Evolutionary conservation across 345 rosid species (phyloP), one percentile per base, ranked within the genome.

Genomic region (Aquilaria malaccensis): DNA sequence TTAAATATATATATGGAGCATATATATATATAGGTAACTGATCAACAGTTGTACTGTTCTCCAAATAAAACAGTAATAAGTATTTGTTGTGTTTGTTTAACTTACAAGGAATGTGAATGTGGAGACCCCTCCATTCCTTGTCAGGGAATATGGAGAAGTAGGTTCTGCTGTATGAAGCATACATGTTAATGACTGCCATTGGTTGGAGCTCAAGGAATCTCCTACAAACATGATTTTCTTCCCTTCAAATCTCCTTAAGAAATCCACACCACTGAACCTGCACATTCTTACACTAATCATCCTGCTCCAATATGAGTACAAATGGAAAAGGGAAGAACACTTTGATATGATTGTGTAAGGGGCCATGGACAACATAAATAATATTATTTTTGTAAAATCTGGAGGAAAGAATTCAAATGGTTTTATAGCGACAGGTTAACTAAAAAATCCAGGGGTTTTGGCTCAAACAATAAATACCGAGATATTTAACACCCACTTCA

Each of bases 191-290:
- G 88, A 80, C 31, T 73, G 76, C 81, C 81, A 83, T 62, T 74
- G 80, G 45, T 83, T 78, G 57, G 72, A 58, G 59, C 80, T 74
- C 13, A 83, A 45, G 0, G 88, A 83, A 49, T 80, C 85, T 3
- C 85, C 85, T 6, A 83, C 79, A 53, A 83, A 83, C 76, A 83
- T 45, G 15, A 83, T 63, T 60, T 60, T 77, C 77, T 78, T 83
- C 56, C 83, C 78, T 50, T 30, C 66, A 59, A 59, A 22, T 64
- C 63, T 74, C 53, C 13, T 37, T 66, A 83, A 56, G 48, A 83
- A 70, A 53, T 62, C 67, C 45, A 12, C 22, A 0, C 81, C 80
- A 47, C 64, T 53, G 60, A 83, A 83, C 59, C 88, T 78, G 57
- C 22, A 22, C 22, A 22, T 22, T 22, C 22, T 22, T 22, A 22